phyloP scores from a whole-genome alignment of 2,329 filamentous ascomycete genomes.

The Fusarium xyrophilum region DNA sequence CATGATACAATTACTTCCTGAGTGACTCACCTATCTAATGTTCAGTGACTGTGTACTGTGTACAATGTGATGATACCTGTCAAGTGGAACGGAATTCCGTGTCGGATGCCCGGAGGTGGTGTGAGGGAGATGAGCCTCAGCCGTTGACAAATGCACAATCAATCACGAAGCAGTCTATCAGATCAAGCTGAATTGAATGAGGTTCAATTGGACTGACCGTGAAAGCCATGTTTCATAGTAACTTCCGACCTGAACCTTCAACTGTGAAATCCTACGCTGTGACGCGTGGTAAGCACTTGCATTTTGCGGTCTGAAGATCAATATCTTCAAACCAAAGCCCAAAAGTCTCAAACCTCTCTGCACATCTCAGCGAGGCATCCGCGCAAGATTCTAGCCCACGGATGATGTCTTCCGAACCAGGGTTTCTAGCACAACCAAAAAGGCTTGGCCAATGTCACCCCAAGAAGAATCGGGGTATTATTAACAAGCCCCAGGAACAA shows the following conservation, averaged over 20 bases:
- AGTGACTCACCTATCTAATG: rapidly evolving
- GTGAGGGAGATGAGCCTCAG: not conserved
- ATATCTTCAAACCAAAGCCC: not conserved
- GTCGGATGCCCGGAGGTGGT: rapidly evolving
- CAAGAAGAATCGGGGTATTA: not conserved
- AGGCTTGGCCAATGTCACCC: constrained; percentile 18
- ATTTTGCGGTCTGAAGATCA: constrained; percentile 1
- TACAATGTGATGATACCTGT: rapidly evolving
- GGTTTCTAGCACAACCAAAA: not conserved
- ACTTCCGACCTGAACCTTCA: not conserved
- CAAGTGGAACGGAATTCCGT: not conserved
- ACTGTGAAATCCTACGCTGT: not conserved
- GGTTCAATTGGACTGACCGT: not conserved
- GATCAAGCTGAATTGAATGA: not conserved
- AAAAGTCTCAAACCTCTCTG: not conserved
- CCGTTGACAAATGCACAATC: no score
- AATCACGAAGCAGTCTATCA: not conserved
- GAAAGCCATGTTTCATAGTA: rapidly evolving
- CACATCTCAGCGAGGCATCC: not conserved
- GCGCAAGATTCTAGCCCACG: not conserved
- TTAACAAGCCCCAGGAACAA: constrained; percentile 1
- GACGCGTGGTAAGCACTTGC: not conserved
- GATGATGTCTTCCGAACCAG: constrained; percentile 20
- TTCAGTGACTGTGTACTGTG: not conserved
- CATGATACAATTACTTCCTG: rapidly evolving